Base-by-base conservation (phyloP, 2,329 filamentous ascomycete genomes). In the Colletotrichum siamense region DNA sequence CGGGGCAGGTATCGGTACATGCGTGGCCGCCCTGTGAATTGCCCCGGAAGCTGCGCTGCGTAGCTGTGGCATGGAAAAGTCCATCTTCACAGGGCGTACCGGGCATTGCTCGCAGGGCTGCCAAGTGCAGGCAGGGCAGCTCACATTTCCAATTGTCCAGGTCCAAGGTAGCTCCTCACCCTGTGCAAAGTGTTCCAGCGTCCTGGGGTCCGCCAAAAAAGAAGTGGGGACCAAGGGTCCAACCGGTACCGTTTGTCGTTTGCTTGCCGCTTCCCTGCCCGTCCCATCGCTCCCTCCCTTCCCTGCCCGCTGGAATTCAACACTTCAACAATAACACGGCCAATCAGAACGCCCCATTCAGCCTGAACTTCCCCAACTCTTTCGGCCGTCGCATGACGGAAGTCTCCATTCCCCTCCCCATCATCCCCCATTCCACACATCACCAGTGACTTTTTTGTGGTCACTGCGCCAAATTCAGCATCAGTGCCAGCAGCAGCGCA, bases 331-430 rank as follows among this genome's bases (percentile, higher is more conserved):
- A 81, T 79, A 78, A 80, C 52, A 44, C 16, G 30, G 15, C 75
- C 75, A 77, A 77, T 75, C 61, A 75, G 13, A 32, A 26, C 8
- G 8, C 36, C 61, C 24, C 24, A 64, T 77, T 73, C 70, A 69
- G 66, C 73, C 72, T 73, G 77, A 79, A 81, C 69, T 79, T 82
- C 80, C 81, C 81, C 81, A 81, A 82, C 80, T 81, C 79, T 81
- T 82, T 80, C 75, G 73, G 75, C 75, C 73, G 73, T 69, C 75
- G 72, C 75, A 76, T 76, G 72, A 77, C 73, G 75, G 75, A 73
- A 24, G 75, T 77, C 75, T 76, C 68, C 73, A 77, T 52, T 62
- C 57, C 39, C 34, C 16, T 39, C 49, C 69, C 73, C 76, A 49
- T 49, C 76, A 77, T 77, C 44, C 73, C 70, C 71, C 69, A 76